Conservation (phyloP, 768 basidiomycete species). For the Lactarius vividus region DNA sequence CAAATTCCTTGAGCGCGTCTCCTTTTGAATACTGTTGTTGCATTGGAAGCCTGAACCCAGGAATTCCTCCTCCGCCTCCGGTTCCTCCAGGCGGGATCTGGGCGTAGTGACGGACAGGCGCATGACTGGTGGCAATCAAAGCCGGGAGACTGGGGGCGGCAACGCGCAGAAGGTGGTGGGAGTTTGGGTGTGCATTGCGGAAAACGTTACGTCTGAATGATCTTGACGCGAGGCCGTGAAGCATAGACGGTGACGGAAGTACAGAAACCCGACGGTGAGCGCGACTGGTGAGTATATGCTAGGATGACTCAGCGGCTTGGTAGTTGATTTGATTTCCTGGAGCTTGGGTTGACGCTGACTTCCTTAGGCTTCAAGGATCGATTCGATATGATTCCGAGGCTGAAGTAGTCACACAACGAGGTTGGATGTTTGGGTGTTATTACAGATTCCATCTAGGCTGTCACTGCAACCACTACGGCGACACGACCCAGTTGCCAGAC, state of each 20-base stretch:
- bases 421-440: not conserved
- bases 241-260: slow-evolving; percentile 16
- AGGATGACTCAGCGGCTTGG: too few relatives aligned
- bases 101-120: slow-evolving; percentile 42
- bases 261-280: not conserved
- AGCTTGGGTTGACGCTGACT: too few relatives aligned
- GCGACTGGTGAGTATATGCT: not conserved
- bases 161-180: not conserved
- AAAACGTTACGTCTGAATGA: not conserved
- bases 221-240: slow-evolving; percentile 9
- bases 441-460: not conserved
- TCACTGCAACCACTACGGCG: not conserved
- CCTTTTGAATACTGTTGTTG: slow-evolving; percentile 71
- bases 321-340: too few relatives aligned
- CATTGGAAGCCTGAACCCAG: slow-evolving; percentile 48
- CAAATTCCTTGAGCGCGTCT: slow-evolving; percentile 80
- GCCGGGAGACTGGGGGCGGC: not conserved
- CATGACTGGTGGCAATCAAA: not conserved
- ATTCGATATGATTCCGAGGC: too few relatives aligned
- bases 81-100: slow-evolving; percentile 45
- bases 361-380: too few relatives aligned
- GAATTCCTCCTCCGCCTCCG: slow-evolving; percentile 50
- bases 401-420: too few relatives aligned
- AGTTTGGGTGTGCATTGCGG: not conserved
- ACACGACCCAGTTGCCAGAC: too few relatives aligned